These are phyloP conservation scores for Trifolium subterraneum DNA, from an alignment of 306 rosid genomes.

Conservation along the genomic window DNA sequence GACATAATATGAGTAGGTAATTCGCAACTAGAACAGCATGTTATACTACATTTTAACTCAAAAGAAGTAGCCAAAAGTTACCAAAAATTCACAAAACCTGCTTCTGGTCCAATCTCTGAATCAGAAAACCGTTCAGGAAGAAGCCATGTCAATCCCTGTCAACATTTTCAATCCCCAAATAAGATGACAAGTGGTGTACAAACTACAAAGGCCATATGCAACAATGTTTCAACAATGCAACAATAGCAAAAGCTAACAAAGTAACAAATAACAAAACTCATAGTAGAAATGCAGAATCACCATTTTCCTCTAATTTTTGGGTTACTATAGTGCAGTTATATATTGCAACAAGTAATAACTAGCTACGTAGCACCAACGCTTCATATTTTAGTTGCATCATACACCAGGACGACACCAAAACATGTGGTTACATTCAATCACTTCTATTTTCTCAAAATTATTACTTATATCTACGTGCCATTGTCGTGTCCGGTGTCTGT, in stretches of 20 bases:
- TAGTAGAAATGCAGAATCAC: neutral
- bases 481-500: too few species aligned
- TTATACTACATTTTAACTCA: conserved; percentile 38
- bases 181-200: conserved; percentile 36
- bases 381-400: neutral
- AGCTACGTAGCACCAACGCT: neutral
- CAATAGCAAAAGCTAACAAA: conserved; percentile 4
- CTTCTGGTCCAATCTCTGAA: conserved; percentile 99
- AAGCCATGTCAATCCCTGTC: conserved; percentile 97
- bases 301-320: neutral
- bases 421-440: too few species aligned
- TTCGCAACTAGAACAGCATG: neutral
- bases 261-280: conserved; percentile 14
- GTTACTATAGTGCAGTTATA: conserved; percentile 5
- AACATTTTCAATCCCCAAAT: conserved; percentile 45
- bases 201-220: neutral
- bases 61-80: conserved; percentile 66
- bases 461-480: too few species aligned
- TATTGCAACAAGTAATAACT: conserved; percentile 13
- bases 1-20: neutral
- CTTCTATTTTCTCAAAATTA: too few species aligned
- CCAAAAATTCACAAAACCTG: conserved; percentile 98
- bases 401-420: too few species aligned
- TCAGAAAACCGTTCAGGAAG: conserved; percentile 93
- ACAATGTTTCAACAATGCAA: conserved; percentile 27